phyloP scores from a whole-genome alignment of 2,329 filamentous ascomycete species.

The Nothophaeocryptopus gaeumannii region DNA sequence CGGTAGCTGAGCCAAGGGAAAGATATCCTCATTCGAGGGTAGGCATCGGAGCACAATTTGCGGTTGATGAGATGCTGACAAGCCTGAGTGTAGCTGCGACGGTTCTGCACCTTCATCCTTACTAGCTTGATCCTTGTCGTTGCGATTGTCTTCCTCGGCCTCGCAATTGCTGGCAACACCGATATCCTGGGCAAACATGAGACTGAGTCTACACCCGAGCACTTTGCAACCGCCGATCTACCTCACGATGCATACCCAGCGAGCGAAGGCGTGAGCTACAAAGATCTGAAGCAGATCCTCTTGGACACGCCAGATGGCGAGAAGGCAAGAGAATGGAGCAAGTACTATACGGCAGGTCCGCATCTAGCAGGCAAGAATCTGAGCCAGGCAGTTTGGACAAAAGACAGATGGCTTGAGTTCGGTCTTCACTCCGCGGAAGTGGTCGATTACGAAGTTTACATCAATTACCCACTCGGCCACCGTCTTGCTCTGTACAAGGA shows the following conservation, averaged over 20 bases:
- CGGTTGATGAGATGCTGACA: background rate
- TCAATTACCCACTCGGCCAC: slow-evolving; percentile 51
- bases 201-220: slow-evolving; percentile 19
- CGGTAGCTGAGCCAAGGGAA: slow-evolving; percentile 51
- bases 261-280: slow-evolving; percentile 49
- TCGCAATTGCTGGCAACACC: slow-evolving; percentile 37
- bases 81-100: slow-evolving; percentile 47
- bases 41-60: slow-evolving; percentile 1
- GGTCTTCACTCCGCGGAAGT: slow-evolving; percentile 46
- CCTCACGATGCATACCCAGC: slow-evolving; percentile 41
- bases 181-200: slow-evolving; percentile 33
- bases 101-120: slow-evolving; percentile 62
- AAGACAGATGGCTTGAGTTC: slow-evolving; percentile 49
- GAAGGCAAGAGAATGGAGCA: slow-evolving; percentile 50
- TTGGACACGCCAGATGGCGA: slow-evolving; percentile 53
- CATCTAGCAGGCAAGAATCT: slow-evolving; percentile 53
- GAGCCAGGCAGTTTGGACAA: slow-evolving; percentile 52
- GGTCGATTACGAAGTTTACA: slow-evolving; percentile 51
- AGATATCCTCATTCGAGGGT: slow-evolving; percentile 49
- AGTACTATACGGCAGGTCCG: slow-evolving; percentile 51
- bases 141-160: slow-evolving; percentile 37
- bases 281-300: slow-evolving; percentile 56
- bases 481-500: slow-evolving; percentile 45
- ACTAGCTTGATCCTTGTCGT: slow-evolving; percentile 37
- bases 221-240: slow-evolving; percentile 28